Base-by-base conservation (phyloP, 176 grass and related monocot species). In the Carex pumila region DNA sequence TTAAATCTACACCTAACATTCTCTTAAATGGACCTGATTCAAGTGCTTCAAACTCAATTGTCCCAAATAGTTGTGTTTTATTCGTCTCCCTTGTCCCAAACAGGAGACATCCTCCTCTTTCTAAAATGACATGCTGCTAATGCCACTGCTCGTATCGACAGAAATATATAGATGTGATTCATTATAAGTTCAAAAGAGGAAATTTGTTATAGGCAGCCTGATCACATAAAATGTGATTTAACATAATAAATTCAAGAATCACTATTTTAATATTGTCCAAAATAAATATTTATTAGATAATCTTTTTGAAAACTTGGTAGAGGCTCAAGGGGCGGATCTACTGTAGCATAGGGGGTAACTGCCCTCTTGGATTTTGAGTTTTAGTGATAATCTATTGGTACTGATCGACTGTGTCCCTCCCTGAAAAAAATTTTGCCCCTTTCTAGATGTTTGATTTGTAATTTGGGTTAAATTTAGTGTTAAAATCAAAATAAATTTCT, bases 21-120 rank as follows among this genome's bases (percentile, higher is more conserved):
- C 74, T 79, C 45, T 8, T 8, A 13, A 79, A 79, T 56, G 74
- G 74, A 57, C 74, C 74, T 79, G 30, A 10, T 15, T 30, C 15
- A 52, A 55, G 74, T 55, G 54, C 45, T 57, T 79, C 74, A 79
- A 79, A 34, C 74, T 79, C 50, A 79, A 19, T 57, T 79, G 74
- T 79, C 74, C 19, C 50, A 15, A 79, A 79, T 49, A 55, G 2
- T 14, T 54, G 74, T 65, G 5, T 3, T 79, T 29, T 11, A 78
- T 52, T 79, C 47, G 15, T 79, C 74, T 57, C 74, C 50, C 4
- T 58, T 79, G 2, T 14, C 0, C 12, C 18, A 7, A n/a, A 75
- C 12, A 47, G 65, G 65, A 75, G 71, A 10, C 19, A 19, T 75
- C 39, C 19, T 50, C 15, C 15, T 57, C 4, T n/a, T 15, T 59